phyloP scores from a whole-genome alignment of 78 protist species.

The Corallochytrium limacisporum region DNA sequence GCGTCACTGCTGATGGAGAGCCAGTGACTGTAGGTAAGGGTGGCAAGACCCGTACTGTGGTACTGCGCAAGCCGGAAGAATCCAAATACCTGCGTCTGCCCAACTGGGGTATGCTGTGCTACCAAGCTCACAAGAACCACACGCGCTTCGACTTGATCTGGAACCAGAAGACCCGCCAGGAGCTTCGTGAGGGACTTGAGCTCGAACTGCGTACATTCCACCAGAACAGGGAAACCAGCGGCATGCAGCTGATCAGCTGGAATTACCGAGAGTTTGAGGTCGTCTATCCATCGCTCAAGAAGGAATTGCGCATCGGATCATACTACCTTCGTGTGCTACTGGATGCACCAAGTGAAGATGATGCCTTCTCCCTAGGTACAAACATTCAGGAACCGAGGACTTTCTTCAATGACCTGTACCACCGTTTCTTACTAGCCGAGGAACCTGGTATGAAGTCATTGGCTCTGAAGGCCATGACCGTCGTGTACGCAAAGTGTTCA shows the following conservation, averaged over 20 bases:
- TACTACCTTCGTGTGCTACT: slow-evolving; percentile 57
- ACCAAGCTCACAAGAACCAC: too few relatives aligned
- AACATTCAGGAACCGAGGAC: too few relatives aligned
- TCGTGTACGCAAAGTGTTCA: slow-evolving; percentile 35
- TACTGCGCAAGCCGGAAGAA: too few relatives aligned
- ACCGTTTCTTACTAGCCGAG: slow-evolving; percentile 49
- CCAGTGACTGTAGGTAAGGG: too few relatives aligned
- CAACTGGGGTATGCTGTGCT: too few relatives aligned
- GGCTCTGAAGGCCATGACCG: slow-evolving; percentile 58
- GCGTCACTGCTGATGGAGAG: too few relatives aligned
- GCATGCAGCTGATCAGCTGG: slow-evolving; percentile 36
- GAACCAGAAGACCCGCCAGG: slow-evolving; percentile 72
- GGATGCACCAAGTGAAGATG: slow-evolving; percentile 1
- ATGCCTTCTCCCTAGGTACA: too few relatives aligned
- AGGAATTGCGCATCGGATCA: slow-evolving; percentile 55
- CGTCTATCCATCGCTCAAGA: slow-evolving; percentile 29
- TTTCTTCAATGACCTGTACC: slow-evolving; percentile 68
- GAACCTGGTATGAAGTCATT: slow-evolving; percentile 10
- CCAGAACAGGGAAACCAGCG: slow-evolving; percentile 13
- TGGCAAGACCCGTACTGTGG: too few relatives aligned
- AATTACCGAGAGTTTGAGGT: slow-evolving; percentile 67
- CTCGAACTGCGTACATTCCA: slow-evolving; percentile 37
- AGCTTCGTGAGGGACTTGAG: slow-evolving; percentile 59
- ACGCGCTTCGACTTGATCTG: slow-evolving; percentile 67
- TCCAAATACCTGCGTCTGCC: too few relatives aligned